Base-by-base conservation (phyloP, 2,329 filamentous ascomycete genomes). In the Talaromyces atroroseus region DNA sequence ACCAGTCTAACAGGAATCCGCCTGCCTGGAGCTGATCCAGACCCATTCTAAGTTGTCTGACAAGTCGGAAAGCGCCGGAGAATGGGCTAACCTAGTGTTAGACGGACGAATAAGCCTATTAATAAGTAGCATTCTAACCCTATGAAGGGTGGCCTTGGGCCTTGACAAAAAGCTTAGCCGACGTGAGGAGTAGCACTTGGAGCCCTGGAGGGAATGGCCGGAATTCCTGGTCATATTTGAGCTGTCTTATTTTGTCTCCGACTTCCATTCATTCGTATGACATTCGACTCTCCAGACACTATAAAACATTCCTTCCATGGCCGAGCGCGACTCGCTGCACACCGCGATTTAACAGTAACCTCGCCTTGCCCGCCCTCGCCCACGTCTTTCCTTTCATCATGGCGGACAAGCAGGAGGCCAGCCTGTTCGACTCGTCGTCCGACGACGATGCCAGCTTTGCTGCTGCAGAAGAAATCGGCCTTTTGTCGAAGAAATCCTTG, bases 321-420 rank as follows among this genome's bases (percentile, higher is more conserved):
- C 16, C 20, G 40, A 23, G 18, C 23, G 20, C 40, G 20, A 21
- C 18, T n/a, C 7, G n/a, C 12, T 42, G 12, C 38, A 20, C 40
- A 23, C 40, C 18, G 18, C 18, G 38, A 18, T 20, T 20, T 20
- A 18, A 44, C 12, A 44, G 18, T 44, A 20, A 44, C 40, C 38
- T 44, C 36, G 23, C 16, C 40, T 44, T 44, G 40, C 38, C 40
- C 40, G 40, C 40, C 40, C 18, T 44, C 40, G 18, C 40, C 40
- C 40, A 11, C 40, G 40, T 44, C 40, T 12, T 44, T 44, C 40
- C 40, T 44, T 44, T 44, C 45, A 42, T 20, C 16, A 54, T 58
- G 56, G 53, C 52, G 36, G 56, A 58, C 47, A 58, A 48, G 32
- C 48, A 58, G 36, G 56, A 58, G 40, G 46, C 47, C 40, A 50